These are phyloP conservation scores for Podaxis mareebaensis DNA, from an alignment of 768 basidiomycete species.

Conservation along the genomic window DNA sequence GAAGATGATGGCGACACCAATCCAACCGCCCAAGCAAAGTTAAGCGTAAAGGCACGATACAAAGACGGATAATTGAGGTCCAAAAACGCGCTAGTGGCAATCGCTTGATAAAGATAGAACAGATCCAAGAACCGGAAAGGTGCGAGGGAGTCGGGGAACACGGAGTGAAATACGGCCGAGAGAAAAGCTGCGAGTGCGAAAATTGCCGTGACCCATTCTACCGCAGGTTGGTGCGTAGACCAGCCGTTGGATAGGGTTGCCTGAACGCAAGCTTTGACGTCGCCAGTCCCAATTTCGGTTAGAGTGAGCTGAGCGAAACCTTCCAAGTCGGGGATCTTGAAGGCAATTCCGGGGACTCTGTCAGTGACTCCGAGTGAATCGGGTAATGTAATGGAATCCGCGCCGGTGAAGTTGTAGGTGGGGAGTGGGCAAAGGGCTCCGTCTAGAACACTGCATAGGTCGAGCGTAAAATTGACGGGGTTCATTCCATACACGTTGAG, in stretches of 20 bases:
- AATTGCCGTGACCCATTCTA: slow-evolving; percentile 76
- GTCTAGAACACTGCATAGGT: slow-evolving; percentile 77
- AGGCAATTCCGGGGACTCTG: slow-evolving; percentile 78
- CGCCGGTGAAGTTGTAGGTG: slow-evolving; percentile 86
- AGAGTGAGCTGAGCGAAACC: slow-evolving; percentile 83
- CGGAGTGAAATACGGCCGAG: slow-evolving; percentile 63
- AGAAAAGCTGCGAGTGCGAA: slow-evolving; percentile 64
- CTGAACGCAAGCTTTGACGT: slow-evolving; percentile 86
- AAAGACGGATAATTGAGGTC: slow-evolving; percentile 85
- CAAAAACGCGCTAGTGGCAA: slow-evolving; percentile 77
- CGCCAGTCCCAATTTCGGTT: slow-evolving; percentile 64
- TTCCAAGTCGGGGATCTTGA: slow-evolving; percentile 87
- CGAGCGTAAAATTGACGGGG: slow-evolving; percentile 80
- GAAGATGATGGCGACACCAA: slow-evolving; percentile 55
- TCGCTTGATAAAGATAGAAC: slow-evolving; percentile 80
- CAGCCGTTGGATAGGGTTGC: slow-evolving; percentile 91
- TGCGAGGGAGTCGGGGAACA: slow-evolving; percentile 50
- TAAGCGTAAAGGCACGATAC: slow-evolving; percentile 79
- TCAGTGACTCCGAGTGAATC: slow-evolving; percentile 53
- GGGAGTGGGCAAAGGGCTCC: slow-evolving; percentile 85
- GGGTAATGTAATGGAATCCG: slow-evolving; percentile 67
- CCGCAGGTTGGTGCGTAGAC: slow-evolving; percentile 73
- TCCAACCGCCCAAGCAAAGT: slow-evolving; percentile 89
- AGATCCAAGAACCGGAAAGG: slow-evolving; percentile 83
- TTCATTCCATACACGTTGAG: slow-evolving; percentile 88